phyloP scores from a whole-genome alignment of 441 rosid genomes.

The Viola pubescens region DNA sequence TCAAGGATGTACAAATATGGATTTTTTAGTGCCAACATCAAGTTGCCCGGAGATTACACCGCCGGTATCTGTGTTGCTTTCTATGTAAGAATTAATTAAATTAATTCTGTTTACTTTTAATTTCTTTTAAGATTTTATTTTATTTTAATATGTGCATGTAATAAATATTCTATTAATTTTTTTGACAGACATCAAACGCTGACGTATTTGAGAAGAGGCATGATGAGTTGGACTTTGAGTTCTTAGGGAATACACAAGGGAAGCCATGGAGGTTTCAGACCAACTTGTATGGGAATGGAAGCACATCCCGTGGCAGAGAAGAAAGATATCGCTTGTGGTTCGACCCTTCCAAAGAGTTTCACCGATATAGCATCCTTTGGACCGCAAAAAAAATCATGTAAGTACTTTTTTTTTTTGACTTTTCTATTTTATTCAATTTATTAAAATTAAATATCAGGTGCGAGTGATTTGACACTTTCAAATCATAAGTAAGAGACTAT shows the following conservation, averaged over 20 bases:
- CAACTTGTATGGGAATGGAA: constrained; percentile 92
- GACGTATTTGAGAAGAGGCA: constrained; percentile 15
- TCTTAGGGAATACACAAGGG: constrained; percentile 29
- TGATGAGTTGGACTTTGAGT: constrained; percentile 37
- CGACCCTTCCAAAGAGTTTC: constrained; percentile 87
- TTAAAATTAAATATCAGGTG: too few species aligned
- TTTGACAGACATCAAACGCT: constrained; percentile 35
- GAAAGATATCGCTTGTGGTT: constrained; percentile 96
- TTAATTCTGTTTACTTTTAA: not conserved
- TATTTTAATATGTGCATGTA: not conserved
- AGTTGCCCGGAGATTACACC: constrained; percentile 67
- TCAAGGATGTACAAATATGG: too few species aligned
- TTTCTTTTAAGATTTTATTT: not conserved
- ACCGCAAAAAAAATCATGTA: constrained; percentile 84
- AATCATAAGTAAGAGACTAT: too few species aligned
- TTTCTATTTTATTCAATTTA: not conserved
- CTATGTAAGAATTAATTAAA: constrained; percentile 45
- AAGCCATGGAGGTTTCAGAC: constrained; percentile 74
- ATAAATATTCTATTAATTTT: not conserved
- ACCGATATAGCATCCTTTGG: constrained; percentile 88
- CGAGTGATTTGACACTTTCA: too few species aligned
- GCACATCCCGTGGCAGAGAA: constrained; percentile 83
- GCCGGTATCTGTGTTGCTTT: constrained; percentile 93
- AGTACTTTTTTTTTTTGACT: constrained; percentile 18
- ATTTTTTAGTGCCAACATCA: constrained; percentile 78